Evolutionary conservation across 1,139 yeast species (phyloP).

Genomic region (Hemisphaericaspora subhashii): DNA sequence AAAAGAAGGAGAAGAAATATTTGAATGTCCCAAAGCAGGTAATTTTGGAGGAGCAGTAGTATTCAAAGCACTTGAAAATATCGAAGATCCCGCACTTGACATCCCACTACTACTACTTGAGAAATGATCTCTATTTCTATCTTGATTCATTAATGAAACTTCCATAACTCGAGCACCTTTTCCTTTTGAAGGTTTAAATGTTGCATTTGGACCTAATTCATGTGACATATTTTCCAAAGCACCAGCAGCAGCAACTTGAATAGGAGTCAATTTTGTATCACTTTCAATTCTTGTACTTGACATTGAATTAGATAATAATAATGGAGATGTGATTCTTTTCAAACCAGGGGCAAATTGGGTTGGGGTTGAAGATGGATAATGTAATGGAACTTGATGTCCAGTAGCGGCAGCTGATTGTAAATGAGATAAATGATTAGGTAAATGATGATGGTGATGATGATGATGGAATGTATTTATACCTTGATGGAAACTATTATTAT

Average conservation of each 20-base stretch:
- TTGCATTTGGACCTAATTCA: constrained; percentile 48
- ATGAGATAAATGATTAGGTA: constrained; percentile 20
- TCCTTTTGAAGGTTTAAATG: constrained; percentile 26
- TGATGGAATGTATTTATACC: constrained; percentile 13
- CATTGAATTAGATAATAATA: constrained; percentile 48
- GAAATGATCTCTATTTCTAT: constrained; percentile 3
- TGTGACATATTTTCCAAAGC: constrained; percentile 59
- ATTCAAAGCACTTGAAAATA: constrained; percentile 14
- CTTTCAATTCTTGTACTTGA: constrained; percentile 33
- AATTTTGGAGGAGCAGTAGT: constrained; percentile 19
- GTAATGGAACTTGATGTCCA: constrained; percentile 51
- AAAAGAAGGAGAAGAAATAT: constrained; percentile 19
- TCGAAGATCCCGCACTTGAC: constrained; percentile 9
- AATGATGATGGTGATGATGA: constrained; percentile 19
- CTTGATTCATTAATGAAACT: constrained; percentile 30
- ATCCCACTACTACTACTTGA: neutral
- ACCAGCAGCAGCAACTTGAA: constrained; percentile 52
- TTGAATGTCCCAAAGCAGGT: constrained; percentile 18
- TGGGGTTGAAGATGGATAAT: constrained; percentile 69
- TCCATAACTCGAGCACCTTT: constrained; percentile 18
- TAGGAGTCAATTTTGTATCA: constrained; percentile 21
- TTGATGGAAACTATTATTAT: constrained; percentile 8
- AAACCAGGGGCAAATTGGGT: constrained; percentile 69
- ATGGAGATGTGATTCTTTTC: constrained; percentile 63
- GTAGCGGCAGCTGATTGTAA: constrained; percentile 29